Conservation (phyloP, 1,284 basidiomycete species). For the Marasmius fiardii region DNA sequence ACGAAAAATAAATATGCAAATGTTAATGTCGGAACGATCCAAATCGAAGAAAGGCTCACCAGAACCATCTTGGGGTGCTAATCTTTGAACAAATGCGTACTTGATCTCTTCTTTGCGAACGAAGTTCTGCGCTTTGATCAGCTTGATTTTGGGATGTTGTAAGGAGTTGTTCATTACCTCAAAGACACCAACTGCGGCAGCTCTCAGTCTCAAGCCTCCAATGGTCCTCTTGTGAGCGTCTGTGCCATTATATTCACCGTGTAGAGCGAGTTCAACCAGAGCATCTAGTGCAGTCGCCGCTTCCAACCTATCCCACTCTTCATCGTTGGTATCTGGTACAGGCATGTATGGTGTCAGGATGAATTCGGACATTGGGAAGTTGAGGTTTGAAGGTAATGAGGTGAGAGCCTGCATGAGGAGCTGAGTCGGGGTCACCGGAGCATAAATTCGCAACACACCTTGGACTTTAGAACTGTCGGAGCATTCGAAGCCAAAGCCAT, state of each 20-base stretch:
- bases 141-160: not conserved
- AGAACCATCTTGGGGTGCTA: slow-evolving; percentile 55
- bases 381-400: slow-evolving; percentile 59
- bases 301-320: slow-evolving; percentile 83
- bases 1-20: not conserved
- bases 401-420: slow-evolving; percentile 50
- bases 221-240: slow-evolving; percentile 51
- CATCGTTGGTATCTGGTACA: slow-evolving; percentile 81
- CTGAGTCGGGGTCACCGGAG: not conserved
- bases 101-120: slow-evolving; percentile 66
- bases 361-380: slow-evolving; percentile 59
- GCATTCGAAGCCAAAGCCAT: slow-evolving; percentile 90
- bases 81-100: slow-evolving; percentile 62
- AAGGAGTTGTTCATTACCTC: slow-evolving; percentile 46
- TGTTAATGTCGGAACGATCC: slow-evolving; percentile 10
- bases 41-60: slow-evolving; percentile 15
- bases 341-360: slow-evolving; percentile 75
- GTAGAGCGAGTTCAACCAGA: slow-evolving; percentile 67
- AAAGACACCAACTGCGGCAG: slow-evolving; percentile 64
- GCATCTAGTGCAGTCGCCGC: slow-evolving; percentile 73
- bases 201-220: slow-evolving; percentile 63
- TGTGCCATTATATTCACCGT: slow-evolving; percentile 75
- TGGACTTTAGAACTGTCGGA: slow-evolving; percentile 82
- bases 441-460: slow-evolving; percentile 41
- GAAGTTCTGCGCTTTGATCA: slow-evolving; percentile 52